Evolutionary conservation across 179 eudicot species (phyloP).

Genomic region (Kewa caespitosa): DNA sequence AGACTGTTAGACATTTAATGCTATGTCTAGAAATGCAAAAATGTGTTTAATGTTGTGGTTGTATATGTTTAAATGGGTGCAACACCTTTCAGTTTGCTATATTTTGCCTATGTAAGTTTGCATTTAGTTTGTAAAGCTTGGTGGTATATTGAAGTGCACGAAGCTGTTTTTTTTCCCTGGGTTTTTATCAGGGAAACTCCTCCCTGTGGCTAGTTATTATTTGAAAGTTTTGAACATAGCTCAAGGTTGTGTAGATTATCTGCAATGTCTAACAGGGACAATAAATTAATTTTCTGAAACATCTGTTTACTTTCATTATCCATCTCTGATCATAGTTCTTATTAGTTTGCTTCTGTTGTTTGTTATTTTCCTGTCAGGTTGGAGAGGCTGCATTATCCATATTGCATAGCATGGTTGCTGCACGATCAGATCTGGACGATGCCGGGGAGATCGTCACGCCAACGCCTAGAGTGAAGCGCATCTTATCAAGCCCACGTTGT

Average conservation of each 20-base stretch:
- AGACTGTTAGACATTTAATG: background rate
- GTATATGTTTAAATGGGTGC: too few species aligned
- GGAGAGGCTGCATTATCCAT: slow-evolving; percentile 86
- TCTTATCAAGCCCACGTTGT: slow-evolving; percentile 94
- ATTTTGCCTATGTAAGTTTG: too few species aligned
- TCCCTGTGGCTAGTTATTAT: background rate
- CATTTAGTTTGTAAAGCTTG: background rate
- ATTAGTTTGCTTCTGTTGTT: background rate
- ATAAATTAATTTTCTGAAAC: background rate
- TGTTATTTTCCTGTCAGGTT: slow-evolving; percentile 44
- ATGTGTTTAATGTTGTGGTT: too few species aligned
- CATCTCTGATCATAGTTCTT: slow-evolving; percentile 1
- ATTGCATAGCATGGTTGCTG: slow-evolving; percentile 96
- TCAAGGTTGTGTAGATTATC: background rate
- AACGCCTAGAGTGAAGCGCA: slow-evolving; percentile 93
- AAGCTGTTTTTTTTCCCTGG: background rate
- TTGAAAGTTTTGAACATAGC: background rate
- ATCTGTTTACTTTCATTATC: background rate
- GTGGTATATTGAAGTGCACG: background rate
- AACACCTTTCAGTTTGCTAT: too few species aligned
- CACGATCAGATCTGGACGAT: slow-evolving; percentile 97
- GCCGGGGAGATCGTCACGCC: slow-evolving; percentile 99
- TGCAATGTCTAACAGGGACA: background rate
- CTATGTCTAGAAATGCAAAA: too few species aligned
- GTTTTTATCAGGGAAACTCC: background rate